phyloP scores from a whole-genome alignment of 164 flowering plant genomes.

The Tetracentron sinense region DNA sequence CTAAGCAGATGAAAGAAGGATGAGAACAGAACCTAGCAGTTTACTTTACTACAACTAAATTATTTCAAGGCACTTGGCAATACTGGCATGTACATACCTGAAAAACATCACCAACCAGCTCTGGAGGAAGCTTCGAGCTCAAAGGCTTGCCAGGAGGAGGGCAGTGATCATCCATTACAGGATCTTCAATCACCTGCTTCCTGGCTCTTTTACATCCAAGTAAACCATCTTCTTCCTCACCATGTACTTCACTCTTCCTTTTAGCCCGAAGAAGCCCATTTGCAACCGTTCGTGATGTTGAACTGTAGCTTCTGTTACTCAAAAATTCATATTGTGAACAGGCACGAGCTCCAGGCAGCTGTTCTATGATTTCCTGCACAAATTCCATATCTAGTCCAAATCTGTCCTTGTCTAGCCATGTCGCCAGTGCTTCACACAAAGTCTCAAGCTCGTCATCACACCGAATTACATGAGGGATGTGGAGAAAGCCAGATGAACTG shows the following conservation, averaged over 20 bases:
- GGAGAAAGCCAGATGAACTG: constrained; percentile 27
- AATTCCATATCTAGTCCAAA: constrained; percentile 81
- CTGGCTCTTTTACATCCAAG: constrained; percentile 24
- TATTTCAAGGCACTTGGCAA: not conserved
- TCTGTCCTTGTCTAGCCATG: constrained; percentile 75
- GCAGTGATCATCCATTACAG: constrained; percentile 16
- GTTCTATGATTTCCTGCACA: constrained; percentile 86
- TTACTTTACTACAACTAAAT: not conserved
- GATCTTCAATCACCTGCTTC: constrained; percentile 24
- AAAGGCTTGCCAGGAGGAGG: constrained; percentile 66
- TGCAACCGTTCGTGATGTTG: constrained; percentile 44
- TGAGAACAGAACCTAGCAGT: constrained; percentile 1
- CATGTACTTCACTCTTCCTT: constrained; percentile 26
- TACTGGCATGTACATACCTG: constrained; percentile 51
- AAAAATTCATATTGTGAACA: constrained; percentile 54
- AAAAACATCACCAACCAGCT: constrained; percentile 73
- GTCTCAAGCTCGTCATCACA: constrained; percentile 34
- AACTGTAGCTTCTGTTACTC: constrained; percentile 32
- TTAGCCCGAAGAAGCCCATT: constrained; percentile 51
- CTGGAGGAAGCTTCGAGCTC: constrained; percentile 55
- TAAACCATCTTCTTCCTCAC: constrained; percentile 31
- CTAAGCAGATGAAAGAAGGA: constrained; percentile 32
- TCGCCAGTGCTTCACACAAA: constrained; percentile 22
- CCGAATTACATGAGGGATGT: constrained; percentile 28
- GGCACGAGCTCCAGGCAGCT: constrained; percentile 52